Evolutionary conservation across 768 basidiomycete genomes (phyloP).

Genomic region (Pulveroboletus sp.): DNA sequence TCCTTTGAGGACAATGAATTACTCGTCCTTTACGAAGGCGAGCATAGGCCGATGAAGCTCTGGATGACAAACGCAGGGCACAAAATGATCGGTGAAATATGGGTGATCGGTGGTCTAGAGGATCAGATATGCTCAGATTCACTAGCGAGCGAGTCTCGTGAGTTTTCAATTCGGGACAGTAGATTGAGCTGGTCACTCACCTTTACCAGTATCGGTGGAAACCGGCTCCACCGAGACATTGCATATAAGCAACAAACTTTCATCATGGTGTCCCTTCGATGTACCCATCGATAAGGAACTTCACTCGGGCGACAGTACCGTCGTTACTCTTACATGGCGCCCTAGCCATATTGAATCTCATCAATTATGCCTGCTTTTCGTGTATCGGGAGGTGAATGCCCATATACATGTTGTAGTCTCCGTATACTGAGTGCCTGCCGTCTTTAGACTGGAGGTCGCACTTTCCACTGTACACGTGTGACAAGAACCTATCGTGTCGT

Average conservation of each 20-base stretch:
- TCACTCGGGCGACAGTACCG: conserved; percentile 44
- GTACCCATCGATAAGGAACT: conserved; percentile 40
- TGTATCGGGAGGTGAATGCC: conserved; percentile 54
- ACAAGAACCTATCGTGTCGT: conserved; percentile 54
- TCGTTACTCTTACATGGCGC: conserved; percentile 53
- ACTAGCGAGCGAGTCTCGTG: conserved; percentile 21
- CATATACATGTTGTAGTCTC: not conserved
- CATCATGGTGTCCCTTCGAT: conserved; percentile 39
- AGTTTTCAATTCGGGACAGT: conserved; percentile 1
- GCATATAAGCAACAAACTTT: conserved; percentile 49
- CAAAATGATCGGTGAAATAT: conserved; percentile 58
- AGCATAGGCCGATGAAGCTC: conserved; percentile 50
- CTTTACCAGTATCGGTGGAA: conserved; percentile 9
- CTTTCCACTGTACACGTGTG: conserved; percentile 57
- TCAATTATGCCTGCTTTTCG: conserved; percentile 58
- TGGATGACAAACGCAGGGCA: conserved; percentile 66
- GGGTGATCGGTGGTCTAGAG: conserved; percentile 56
- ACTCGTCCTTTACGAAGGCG: conserved; percentile 61
- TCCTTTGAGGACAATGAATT: conserved; percentile 51
- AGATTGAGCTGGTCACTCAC: conserved; percentile 3
- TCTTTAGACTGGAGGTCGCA: conserved; percentile 39
- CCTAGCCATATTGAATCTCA: conserved; percentile 44
- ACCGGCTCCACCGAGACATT: conserved; percentile 35
- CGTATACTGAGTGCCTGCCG: conserved; percentile 2
- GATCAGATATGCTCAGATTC: conserved; percentile 57